Conservation (phyloP, 2,329 filamentous ascomycete genomes). For the Rhytidhysteron rufulum region DNA sequence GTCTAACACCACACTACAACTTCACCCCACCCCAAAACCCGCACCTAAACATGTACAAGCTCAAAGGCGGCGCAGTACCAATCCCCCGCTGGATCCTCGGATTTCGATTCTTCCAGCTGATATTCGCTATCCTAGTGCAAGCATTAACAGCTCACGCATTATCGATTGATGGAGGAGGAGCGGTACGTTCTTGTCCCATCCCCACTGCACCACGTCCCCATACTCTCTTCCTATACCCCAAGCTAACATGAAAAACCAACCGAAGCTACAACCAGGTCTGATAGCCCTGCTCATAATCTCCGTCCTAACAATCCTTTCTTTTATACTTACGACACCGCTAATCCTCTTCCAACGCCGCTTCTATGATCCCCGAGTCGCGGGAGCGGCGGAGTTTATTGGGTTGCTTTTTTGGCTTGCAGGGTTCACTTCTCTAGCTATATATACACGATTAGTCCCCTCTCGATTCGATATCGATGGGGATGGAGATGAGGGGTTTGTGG, state of each 20-base stretch:
- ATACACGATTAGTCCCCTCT: constrained; percentile 12
- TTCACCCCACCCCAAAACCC: neutral
- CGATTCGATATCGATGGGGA: constrained; percentile 4
- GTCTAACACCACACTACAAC: neutral
- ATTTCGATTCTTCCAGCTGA: constrained; percentile 22
- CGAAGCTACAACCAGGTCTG: constrained; percentile 15
- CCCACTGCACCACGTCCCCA: neutral
- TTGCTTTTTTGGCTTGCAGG: constrained; percentile 17
- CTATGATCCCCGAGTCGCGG: constrained; percentile 15
- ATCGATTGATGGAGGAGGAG: constrained; percentile 15
- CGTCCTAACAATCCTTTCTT: constrained; percentile 14
- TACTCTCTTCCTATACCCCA: constrained; percentile 1
- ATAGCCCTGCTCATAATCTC: constrained; percentile 16
- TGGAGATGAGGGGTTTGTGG: neutral
- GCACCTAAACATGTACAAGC: constrained; percentile 3
- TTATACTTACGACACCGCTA: constrained; percentile 15
- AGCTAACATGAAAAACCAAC: too few relatives aligned
- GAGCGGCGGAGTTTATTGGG: constrained; percentile 13
- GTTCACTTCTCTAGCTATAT: constrained; percentile 15
- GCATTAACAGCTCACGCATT: constrained; percentile 20
- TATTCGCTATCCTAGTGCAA: constrained; percentile 24
- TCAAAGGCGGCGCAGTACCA: constrained; percentile 8
- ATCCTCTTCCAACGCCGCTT: constrained; percentile 13
- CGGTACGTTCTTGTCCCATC: constrained; percentile 8
- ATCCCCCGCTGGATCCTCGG: constrained; percentile 17